These are phyloP conservation scores for Coemansia sp. DNA, from an alignment of 371 early-diverging fungal genomes.

Conservation along the genomic window DNA sequence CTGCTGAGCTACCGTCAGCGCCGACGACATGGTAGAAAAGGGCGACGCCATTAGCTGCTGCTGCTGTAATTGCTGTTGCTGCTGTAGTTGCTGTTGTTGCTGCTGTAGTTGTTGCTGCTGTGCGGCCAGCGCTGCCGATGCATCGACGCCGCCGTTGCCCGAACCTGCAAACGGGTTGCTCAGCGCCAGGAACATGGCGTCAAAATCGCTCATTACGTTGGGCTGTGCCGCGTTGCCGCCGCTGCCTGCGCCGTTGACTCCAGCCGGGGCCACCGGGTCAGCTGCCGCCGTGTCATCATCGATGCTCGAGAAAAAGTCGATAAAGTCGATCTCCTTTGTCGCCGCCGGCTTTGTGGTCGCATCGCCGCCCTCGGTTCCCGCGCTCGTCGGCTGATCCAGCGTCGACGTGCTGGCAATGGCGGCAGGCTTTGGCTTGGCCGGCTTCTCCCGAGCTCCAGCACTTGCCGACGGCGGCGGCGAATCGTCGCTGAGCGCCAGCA, in stretches of 20 bases:
- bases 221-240: constrained; percentile 11
- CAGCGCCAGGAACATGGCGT: constrained; percentile 45
- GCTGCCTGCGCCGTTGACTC: neutral
- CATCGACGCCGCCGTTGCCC: constrained; percentile 4
- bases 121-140: neutral
- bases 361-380: neutral
- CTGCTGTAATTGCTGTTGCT: neutral
- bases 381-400: constrained; percentile 7
- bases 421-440: constrained; percentile 41
- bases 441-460: constrained; percentile 5
- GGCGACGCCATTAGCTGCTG: constrained; percentile 1
- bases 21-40: constrained; percentile 3
- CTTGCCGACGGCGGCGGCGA: constrained; percentile 8
- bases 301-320: constrained; percentile 73
- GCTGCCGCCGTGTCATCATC: constrained; percentile 55
- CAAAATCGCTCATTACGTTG: constrained; percentile 22
- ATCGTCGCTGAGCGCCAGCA: constrained; percentile 15
- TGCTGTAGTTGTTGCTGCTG: constrained; percentile 13
- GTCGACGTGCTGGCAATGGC: constrained; percentile 10
- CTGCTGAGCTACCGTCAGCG: constrained; percentile 6
- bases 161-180: constrained; percentile 45
- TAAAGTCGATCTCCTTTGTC: constrained; percentile 56
- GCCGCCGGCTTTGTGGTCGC: constrained; percentile 6
- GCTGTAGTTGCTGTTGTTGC: constrained; percentile 2
- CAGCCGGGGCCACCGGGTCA: neutral